A percentile compares a stretch with the other conserved stretches of the same genome.
These are phyloP conservation scores for Bipolaris sorokiniana DNA, from an alignment of 2,329 filamentous ascomycete species.

Conservation along the genomic window DNA sequence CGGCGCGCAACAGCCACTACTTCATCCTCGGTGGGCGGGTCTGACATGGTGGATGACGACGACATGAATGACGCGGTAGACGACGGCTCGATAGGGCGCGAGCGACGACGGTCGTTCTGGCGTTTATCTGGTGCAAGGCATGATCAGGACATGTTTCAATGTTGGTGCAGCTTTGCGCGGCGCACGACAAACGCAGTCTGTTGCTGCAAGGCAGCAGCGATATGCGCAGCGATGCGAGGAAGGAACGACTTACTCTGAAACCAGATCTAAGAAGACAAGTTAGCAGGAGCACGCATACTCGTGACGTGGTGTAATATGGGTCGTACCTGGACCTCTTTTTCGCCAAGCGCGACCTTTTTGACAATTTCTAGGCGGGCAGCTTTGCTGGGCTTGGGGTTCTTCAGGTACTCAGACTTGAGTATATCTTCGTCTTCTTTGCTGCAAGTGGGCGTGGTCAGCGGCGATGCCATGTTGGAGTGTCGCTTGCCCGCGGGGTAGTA, in stretches of 20 bases:
- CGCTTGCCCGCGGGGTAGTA: conserved; percentile 24
- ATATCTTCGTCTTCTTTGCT: conserved; percentile 79
- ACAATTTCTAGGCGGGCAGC: conserved; percentile 83
- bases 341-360: conserved; percentile 81
- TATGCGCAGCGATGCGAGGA: background rate
- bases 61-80: conserved; percentile 45
- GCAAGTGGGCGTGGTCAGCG: conserved; percentile 36
- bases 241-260: conserved; percentile 66
- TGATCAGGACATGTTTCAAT: conserved; percentile 16
- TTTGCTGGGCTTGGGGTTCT: conserved; percentile 91
- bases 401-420: conserved; percentile 82
- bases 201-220: background rate
- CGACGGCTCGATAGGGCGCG: conserved; percentile 68
- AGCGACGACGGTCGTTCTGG: conserved; percentile 90
- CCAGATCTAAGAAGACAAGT: conserved; percentile 74
- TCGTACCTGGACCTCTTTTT: conserved; percentile 95
- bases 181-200: background rate
- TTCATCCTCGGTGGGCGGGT: conserved; percentile 43
- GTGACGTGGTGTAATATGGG: conserved; percentile 34
- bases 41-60: conserved; percentile 46
- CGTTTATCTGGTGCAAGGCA: conserved; percentile 58
- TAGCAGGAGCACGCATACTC: conserved; percentile 39
- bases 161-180: background rate
- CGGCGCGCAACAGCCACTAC: conserved; percentile 24
- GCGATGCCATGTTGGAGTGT: conserved; percentile 31